These are phyloP conservation scores for Neurospora sp. DNA, from an alignment of 495 filamentous ascomycete species.

Conservation along the genomic window DNA sequence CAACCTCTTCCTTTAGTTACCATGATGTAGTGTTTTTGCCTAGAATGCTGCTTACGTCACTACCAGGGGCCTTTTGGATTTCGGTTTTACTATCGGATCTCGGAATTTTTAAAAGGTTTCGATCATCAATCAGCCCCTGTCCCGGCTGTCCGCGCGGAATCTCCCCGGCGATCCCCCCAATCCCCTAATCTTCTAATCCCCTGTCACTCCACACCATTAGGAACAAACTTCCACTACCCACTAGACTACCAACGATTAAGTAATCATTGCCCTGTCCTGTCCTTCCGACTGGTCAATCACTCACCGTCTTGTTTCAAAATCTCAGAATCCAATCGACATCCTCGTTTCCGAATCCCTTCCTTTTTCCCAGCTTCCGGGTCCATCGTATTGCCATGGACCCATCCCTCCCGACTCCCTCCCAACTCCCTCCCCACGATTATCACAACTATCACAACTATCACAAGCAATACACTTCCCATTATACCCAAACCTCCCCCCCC, in stretches of 20 bases:
- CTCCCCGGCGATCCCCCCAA: not conserved
- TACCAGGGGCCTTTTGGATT: not conserved
- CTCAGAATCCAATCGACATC: not conserved
- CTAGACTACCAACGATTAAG: not conserved
- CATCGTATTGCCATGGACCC: not conserved
- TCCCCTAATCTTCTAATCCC: not conserved
- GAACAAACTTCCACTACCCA: not conserved
- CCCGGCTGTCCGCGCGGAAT: not conserved
- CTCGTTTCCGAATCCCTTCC: not conserved
- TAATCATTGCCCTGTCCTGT: not conserved
- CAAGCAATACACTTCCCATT: too few relatives aligned
- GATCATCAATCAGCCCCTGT: not conserved
- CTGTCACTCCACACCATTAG: not conserved
- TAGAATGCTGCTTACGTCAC: too few relatives aligned
- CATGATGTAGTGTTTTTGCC: too few relatives aligned
- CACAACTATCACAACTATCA: too few relatives aligned
- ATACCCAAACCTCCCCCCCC: too few relatives aligned
- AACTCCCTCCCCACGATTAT: too few relatives aligned
- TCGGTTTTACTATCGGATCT: not conserved
- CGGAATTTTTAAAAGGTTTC: not conserved
- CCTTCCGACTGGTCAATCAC: not conserved
- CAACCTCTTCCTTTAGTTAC: too few relatives aligned
- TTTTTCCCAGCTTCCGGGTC: not conserved
- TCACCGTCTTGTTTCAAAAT: not conserved
- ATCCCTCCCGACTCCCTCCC: too few relatives aligned